These are phyloP conservation scores for Retiboletus fuscus DNA, from an alignment of 1,284 basidiomycete species.

Conservation along the genomic window DNA sequence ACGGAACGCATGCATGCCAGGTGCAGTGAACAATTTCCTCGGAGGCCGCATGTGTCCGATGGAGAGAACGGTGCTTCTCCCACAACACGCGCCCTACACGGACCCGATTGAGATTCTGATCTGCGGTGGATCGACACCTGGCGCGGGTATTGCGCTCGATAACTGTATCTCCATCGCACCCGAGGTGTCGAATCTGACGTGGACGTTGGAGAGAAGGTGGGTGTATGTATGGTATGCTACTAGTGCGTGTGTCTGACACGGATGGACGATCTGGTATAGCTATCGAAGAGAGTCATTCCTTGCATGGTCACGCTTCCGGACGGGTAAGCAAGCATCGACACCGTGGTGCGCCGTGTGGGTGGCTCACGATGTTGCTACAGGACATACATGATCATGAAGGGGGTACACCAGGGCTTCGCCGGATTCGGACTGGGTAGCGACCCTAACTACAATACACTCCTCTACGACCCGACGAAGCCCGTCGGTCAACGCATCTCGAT, in stretches of 20 bases:
- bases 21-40: slow-evolving; percentile 77
- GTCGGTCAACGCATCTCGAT: slow-evolving; percentile 73
- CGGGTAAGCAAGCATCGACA: slow-evolving; percentile 33
- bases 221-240: slow-evolving; percentile 29
- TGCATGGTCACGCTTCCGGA: slow-evolving; percentile 78
- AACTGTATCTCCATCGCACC: slow-evolving; percentile 78
- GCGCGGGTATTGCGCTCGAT: slow-evolving; percentile 68
- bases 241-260: not conserved
- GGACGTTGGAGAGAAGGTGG: slow-evolving; percentile 79
- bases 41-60: slow-evolving; percentile 83
- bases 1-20: slow-evolving; percentile 72
- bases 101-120: slow-evolving; percentile 75
- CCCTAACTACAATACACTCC: slow-evolving; percentile 72
- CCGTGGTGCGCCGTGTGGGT: not conserved
- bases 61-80: slow-evolving; percentile 77
- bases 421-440: slow-evolving; percentile 77
- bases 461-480: slow-evolving; percentile 75
- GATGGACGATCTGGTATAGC: slow-evolving; percentile 54
- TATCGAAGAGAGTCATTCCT: slow-evolving; percentile 79
- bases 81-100: slow-evolving; percentile 76
- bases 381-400: slow-evolving; percentile 79
- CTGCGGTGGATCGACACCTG: slow-evolving; percentile 79
- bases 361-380: slow-evolving; percentile 52
- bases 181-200: slow-evolving; percentile 66
- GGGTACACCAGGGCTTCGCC: slow-evolving; percentile 71